Conservation (phyloP, 2,329 filamentous ascomycete species). For the Eutypella sp. region DNA sequence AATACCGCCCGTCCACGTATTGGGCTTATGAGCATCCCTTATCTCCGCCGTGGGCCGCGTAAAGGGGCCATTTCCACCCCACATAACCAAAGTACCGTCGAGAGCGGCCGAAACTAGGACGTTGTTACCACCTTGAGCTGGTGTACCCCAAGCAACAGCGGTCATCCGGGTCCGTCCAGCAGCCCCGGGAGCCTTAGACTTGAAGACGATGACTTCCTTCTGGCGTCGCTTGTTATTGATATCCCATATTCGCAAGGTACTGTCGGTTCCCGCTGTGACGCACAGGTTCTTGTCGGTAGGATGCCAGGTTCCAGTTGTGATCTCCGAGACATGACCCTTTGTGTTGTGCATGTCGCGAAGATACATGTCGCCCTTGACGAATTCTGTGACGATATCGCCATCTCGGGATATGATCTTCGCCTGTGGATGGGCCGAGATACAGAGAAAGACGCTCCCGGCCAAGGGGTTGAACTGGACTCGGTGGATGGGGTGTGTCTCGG, state of each 20-base stretch:
- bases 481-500: slow-evolving; percentile 85
- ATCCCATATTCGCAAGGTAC: slow-evolving; percentile 95
- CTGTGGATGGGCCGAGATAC: slow-evolving; percentile 83
- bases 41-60: slow-evolving; percentile 78
- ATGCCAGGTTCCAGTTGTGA: slow-evolving; percentile 87
- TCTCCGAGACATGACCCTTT: slow-evolving; percentile 90
- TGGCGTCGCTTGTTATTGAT: slow-evolving; percentile 85
- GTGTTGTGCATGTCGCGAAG: slow-evolving; percentile 95
- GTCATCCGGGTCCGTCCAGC: slow-evolving; percentile 94
- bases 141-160: slow-evolving; percentile 78
- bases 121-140: slow-evolving; percentile 70
- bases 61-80: slow-evolving; percentile 83
- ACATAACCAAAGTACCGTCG: slow-evolving; percentile 89
- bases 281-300: slow-evolving; percentile 79
- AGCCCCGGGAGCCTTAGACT: slow-evolving; percentile 81
- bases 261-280: slow-evolving; percentile 89
- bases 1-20: slow-evolving; percentile 88
- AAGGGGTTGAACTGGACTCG: slow-evolving; percentile 81
- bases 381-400: slow-evolving; percentile 79
- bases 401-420: slow-evolving; percentile 86
- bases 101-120: slow-evolving; percentile 77
- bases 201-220: slow-evolving; percentile 92
- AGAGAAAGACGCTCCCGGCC: slow-evolving; percentile 75
- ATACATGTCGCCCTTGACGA: slow-evolving; percentile 98
- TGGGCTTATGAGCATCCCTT: slow-evolving; percentile 71